Conservation (phyloP, 2,329 filamentous ascomycete species). For the Exophiala phaeomuriformis region DNA sequence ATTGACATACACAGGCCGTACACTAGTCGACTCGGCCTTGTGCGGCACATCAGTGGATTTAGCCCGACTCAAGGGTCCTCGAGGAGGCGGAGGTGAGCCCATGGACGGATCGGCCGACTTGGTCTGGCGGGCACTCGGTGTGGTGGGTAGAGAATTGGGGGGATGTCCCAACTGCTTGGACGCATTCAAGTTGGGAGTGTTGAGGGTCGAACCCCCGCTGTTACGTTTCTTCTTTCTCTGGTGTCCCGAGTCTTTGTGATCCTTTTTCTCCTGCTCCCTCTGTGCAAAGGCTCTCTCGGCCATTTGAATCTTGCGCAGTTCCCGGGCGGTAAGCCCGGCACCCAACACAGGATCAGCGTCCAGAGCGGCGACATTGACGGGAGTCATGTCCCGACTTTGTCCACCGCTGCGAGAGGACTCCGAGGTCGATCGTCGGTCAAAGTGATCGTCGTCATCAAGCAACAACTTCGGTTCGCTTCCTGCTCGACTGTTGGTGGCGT, state of each 20-base stretch:
- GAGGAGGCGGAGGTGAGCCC: conserved; percentile 33
- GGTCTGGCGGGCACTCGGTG: conserved; percentile 9
- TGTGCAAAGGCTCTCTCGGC: conserved; percentile 57
- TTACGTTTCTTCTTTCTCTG: conserved; percentile 52
- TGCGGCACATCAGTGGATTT: conserved; percentile 30
- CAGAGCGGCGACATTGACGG: conserved; percentile 44
- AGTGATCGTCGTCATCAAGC: conserved; percentile 49
- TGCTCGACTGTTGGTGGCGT: conserved; percentile 51
- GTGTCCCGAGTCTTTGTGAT: conserved; percentile 31
- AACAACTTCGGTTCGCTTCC: conserved; percentile 49
- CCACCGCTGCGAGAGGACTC: conserved; percentile 51
- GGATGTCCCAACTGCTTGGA: conserved; percentile 21
- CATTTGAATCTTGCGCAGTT: conserved; percentile 56
- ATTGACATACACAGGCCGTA: conserved; percentile 36
- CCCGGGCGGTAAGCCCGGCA: conserved; percentile 53
- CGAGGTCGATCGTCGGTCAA: conserved; percentile 51
- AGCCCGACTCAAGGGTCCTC: conserved; percentile 24
- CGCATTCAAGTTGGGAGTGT: conserved; percentile 41
- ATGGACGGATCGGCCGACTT: conserved; percentile 23
- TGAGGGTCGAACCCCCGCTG: conserved; percentile 48
- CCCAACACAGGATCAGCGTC: conserved; percentile 36
- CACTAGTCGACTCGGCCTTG: conserved; percentile 30
- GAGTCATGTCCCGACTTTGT: conserved; percentile 55
- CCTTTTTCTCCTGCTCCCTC: conserved; percentile 51
- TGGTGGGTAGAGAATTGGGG: conserved; percentile 14